A percentile compares a stretch with the other conserved stretches of the same genome.
phyloP scores from a whole-genome alignment of 2,329 filamentous ascomycete genomes.

The Aspergillus piperis region DNA sequence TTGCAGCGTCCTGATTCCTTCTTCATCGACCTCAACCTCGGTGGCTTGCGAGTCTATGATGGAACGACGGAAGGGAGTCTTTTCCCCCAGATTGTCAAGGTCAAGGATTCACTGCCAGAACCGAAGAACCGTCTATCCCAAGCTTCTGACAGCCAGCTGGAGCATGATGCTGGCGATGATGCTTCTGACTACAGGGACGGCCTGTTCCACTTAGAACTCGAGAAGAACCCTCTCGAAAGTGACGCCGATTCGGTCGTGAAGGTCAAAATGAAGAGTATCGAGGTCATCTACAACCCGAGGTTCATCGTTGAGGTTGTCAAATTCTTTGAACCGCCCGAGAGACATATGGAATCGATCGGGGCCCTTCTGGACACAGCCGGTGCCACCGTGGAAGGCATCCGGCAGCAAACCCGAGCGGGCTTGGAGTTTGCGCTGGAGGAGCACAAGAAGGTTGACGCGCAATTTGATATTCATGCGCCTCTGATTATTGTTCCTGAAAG shows the following conservation, averaged over 20 bases:
- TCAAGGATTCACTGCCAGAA: slow-evolving; percentile 77
- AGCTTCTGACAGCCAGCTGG: slow-evolving; percentile 35
- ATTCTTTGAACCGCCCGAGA: slow-evolving; percentile 94
- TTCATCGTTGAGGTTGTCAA: slow-evolving; percentile 88
- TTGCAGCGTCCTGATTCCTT: slow-evolving; percentile 89
- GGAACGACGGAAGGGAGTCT: slow-evolving; percentile 89
- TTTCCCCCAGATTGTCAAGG: slow-evolving; percentile 91
- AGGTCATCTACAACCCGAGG: slow-evolving; percentile 95
- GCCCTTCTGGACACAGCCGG: slow-evolving; percentile 95
- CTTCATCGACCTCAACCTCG: slow-evolving; percentile 83
- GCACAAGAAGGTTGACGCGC: slow-evolving; percentile 96
- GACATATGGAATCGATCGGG: slow-evolving; percentile 97
- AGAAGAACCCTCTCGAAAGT: slow-evolving; percentile 91
- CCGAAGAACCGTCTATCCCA: slow-evolving; percentile 45
- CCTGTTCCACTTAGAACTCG: slow-evolving; percentile 89
- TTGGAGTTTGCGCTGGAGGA: slow-evolving; percentile 96
- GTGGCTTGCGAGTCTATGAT: slow-evolving; percentile 91
- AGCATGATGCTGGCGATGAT: slow-evolving; percentile 42
- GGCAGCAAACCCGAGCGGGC: slow-evolving; percentile 92
- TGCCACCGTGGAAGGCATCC: slow-evolving; percentile 89
- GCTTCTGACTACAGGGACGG: slow-evolving; percentile 63
- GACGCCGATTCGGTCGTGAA: slow-evolving; percentile 88
- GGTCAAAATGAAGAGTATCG: slow-evolving; percentile 89
- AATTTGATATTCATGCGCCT: slow-evolving; percentile 91
- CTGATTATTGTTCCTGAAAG: slow-evolving; percentile 95